A percentile compares a stretch with the other conserved stretches of the same genome.
These are phyloP conservation scores for Pythium chondricola DNA, from an alignment of 352 stramenopile genomes.

Conservation along the genomic window DNA sequence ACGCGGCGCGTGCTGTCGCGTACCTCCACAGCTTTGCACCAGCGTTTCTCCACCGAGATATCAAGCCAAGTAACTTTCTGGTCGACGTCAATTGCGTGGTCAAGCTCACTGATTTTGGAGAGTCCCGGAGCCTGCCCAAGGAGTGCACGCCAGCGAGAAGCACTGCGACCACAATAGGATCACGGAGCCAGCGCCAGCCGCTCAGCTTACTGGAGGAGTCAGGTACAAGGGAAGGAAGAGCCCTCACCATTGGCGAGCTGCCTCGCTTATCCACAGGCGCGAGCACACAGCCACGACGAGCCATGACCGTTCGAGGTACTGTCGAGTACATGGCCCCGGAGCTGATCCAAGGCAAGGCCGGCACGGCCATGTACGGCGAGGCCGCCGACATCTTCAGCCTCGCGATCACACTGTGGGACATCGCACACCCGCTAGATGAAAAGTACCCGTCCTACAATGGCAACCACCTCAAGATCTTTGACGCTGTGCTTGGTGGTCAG, in stretches of 20 bases:
- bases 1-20: slow-evolving; percentile 31
- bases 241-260: too few relatives aligned
- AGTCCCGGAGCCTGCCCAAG: slow-evolving; percentile 24
- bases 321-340: slow-evolving; percentile 81
- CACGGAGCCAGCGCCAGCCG: too few relatives aligned
- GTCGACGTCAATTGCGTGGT: slow-evolving; percentile 24
- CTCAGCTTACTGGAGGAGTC: too few relatives aligned
- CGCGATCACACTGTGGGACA: slow-evolving; percentile 73
- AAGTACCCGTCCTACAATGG: slow-evolving; percentile 36
- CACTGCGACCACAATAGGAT: background rate
- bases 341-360: slow-evolving; percentile 63
- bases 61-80: slow-evolving; percentile 64
- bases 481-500: slow-evolving; percentile 32
- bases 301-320: slow-evolving; percentile 62
- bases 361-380: slow-evolving; percentile 50
- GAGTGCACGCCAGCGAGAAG: background rate
- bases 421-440: slow-evolving; percentile 40
- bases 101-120: slow-evolving; percentile 61
- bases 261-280: too few relatives aligned
- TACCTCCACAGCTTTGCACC: slow-evolving; percentile 45
- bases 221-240: too few relatives aligned
- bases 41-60: slow-evolving; percentile 41
- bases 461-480: slow-evolving; percentile 48
- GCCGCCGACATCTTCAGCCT: slow-evolving; percentile 72
- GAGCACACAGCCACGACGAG: slow-evolving; percentile 6